These are phyloP conservation scores for Suillus spraguei DNA, from an alignment of 768 basidiomycete genomes.

Conservation along the genomic window DNA sequence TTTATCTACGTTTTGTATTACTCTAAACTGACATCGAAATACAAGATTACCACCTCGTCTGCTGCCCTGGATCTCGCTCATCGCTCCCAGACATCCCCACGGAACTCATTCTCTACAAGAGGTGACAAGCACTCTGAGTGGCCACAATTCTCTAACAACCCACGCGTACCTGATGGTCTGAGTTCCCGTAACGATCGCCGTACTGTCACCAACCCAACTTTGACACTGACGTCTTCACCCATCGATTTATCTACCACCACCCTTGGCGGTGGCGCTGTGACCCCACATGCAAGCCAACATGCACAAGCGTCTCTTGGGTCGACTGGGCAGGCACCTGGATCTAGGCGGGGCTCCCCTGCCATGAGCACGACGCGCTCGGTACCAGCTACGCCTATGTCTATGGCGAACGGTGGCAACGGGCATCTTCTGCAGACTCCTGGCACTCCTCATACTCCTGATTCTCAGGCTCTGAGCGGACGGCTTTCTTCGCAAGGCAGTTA, in stretches of 20 bases:
- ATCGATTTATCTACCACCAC: conserved; percentile 49
- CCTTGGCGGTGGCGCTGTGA: conserved; percentile 59
- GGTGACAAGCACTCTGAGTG: conserved; percentile 86
- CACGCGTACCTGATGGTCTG: conserved; percentile 62
- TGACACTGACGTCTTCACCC: conserved; percentile 60
- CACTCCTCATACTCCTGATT: conserved; percentile 63
- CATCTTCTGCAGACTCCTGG: conserved; percentile 66
- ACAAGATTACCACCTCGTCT: conserved; percentile 80
- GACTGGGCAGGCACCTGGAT: conserved; percentile 44
- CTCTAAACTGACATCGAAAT: conserved; percentile 9
- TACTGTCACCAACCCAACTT: conserved; percentile 71
- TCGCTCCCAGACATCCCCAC: conserved; percentile 78
- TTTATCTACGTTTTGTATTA: conserved; percentile 9
- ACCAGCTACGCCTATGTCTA: conserved; percentile 73
- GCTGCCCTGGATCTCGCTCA: conserved; percentile 94
- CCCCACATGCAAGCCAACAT: conserved; percentile 66
- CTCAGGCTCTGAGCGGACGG: conserved; percentile 63
- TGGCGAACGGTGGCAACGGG: conserved; percentile 46
- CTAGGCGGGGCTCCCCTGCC: conserved; percentile 76
- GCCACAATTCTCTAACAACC: conserved; percentile 80
- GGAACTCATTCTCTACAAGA: conserved; percentile 57
- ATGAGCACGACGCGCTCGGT: conserved; percentile 73
- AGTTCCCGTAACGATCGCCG: conserved; percentile 63
- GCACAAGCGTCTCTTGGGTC: conserved; percentile 46
- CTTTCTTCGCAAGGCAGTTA: conserved; percentile 49